phyloP scores from a whole-genome alignment of 768 basidiomycete species.

The Rubroboletus satanas region DNA sequence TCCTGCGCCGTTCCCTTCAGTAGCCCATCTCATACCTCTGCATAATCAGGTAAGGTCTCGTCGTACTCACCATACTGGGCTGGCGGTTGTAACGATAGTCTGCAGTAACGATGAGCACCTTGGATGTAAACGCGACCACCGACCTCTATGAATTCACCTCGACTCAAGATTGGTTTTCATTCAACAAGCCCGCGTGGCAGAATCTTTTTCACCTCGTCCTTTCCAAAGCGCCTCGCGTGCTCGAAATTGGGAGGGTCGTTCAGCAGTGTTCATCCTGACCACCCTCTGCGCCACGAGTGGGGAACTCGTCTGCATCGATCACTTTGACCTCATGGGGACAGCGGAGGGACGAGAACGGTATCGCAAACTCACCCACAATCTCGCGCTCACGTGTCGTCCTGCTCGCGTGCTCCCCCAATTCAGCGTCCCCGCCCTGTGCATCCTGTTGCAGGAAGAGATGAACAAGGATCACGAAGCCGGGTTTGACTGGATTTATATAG shows the following conservation, averaged over 20 bases:
- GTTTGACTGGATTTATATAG: conserved; percentile 58
- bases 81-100: not conserved
- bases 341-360: conserved; percentile 44
- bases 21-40: not conserved
- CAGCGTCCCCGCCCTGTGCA: conserved; percentile 50
- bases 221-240: conserved; percentile 40
- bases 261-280: conserved; percentile 51
- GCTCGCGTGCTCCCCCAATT: conserved; percentile 49
- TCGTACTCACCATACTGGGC: not conserved
- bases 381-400: conserved; percentile 40
- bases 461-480: conserved; percentile 31
- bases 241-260: conserved; percentile 65
- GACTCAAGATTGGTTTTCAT: conserved; percentile 57
- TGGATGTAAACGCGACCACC: conserved; percentile 1
- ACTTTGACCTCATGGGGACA: conserved; percentile 52
- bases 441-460: conserved; percentile 46
- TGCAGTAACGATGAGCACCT: conserved; percentile 14
- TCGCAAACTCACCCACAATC: conserved; percentile 44
- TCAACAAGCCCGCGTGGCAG: conserved; percentile 42
- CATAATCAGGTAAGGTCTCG: not conserved
- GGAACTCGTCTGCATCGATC: conserved; percentile 53
- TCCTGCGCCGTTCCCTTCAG: not conserved
- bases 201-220: conserved; percentile 37
- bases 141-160: conserved; percentile 41
- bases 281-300: conserved; percentile 43